These are phyloP conservation scores for Ceratobasidium theobromae DNA, from an alignment of 1,284 basidiomycete genomes.

Conservation along the genomic window DNA sequence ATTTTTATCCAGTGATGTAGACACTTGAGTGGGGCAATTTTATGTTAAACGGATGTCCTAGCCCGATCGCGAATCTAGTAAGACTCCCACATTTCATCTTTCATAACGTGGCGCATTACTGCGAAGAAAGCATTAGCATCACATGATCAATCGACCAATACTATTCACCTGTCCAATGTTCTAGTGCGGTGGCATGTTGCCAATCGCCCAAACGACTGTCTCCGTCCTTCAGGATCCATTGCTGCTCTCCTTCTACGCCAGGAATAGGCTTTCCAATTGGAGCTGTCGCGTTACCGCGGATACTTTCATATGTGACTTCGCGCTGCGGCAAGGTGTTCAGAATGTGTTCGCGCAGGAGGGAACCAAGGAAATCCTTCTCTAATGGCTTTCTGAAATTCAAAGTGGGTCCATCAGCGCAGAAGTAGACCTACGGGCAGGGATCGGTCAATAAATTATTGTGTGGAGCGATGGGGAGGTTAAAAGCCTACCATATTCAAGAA, in stretches of 20 bases:
- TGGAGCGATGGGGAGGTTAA: background rate
- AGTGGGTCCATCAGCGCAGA: slow-evolving; percentile 66
- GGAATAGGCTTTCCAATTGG: slow-evolving; percentile 36
- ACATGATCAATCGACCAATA: background rate
- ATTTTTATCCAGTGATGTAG: background rate
- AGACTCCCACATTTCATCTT: slow-evolving; percentile 37
- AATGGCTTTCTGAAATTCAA: slow-evolving; percentile 64
- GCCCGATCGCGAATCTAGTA: slow-evolving; percentile 24
- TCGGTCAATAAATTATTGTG: background rate
- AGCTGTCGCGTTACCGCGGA: slow-evolving; percentile 45
- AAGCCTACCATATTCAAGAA: slow-evolving; percentile 72
- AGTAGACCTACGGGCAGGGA: slow-evolving; percentile 59
- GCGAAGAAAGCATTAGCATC: slow-evolving; percentile 18
- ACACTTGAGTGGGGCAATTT: background rate
- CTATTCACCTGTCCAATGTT: slow-evolving; percentile 75
- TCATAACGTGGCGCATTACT: slow-evolving; percentile 46
- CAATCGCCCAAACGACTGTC: slow-evolving; percentile 61
- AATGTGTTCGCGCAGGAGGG: slow-evolving; percentile 61
- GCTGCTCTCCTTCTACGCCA: slow-evolving; percentile 44
- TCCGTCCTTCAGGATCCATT: slow-evolving; percentile 59
- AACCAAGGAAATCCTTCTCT: slow-evolving; percentile 63
- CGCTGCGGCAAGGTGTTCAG: slow-evolving; percentile 48
- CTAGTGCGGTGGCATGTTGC: slow-evolving; percentile 59
- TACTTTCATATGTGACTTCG: slow-evolving; percentile 56
- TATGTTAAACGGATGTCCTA: background rate